Evolutionary conservation across 352 stramenopile species (phyloP).

Genomic region (Pythium coloratum): DNA sequence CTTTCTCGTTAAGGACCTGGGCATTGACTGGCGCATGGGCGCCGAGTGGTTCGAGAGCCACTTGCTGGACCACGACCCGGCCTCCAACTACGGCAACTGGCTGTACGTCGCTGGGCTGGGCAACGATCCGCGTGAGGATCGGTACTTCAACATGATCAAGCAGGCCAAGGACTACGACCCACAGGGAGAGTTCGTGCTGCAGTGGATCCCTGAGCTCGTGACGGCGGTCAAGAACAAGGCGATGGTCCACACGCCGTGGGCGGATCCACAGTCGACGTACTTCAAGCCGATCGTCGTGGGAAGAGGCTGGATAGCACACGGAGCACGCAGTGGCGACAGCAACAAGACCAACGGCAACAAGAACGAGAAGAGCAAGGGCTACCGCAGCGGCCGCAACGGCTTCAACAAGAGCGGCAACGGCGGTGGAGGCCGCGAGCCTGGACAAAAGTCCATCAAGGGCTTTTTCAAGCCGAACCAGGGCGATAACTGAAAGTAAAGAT

Average conservation of each 20-base stretch:
- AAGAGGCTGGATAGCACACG: slow-evolving; percentile 17
- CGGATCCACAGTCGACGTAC: slow-evolving; percentile 15
- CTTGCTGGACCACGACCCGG: slow-evolving; percentile 21
- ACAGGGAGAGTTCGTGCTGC: slow-evolving; percentile 16
- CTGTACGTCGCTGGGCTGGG: slow-evolving; percentile 20
- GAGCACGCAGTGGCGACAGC: slow-evolving; percentile 7
- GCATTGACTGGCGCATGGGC: slow-evolving; percentile 17
- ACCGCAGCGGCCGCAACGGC: slow-evolving; percentile 17
- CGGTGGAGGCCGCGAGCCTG: neutral
- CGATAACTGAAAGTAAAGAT: neutral
- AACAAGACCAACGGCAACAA: slow-evolving; percentile 21
- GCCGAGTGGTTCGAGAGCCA: slow-evolving; percentile 25
- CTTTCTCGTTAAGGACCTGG: slow-evolving; percentile 19
- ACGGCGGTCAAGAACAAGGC: slow-evolving; percentile 11
- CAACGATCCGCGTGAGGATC: slow-evolving; percentile 19
- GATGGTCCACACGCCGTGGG: slow-evolving; percentile 21
- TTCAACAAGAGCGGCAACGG: slow-evolving; percentile 5
- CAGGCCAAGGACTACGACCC: slow-evolving; percentile 27
- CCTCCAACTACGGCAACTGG: slow-evolving; percentile 25
- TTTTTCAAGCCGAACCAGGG: slow-evolving; percentile 5
- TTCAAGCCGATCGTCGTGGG: slow-evolving; percentile 15
- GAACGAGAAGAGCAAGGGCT: slow-evolving; percentile 25
- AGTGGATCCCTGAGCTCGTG: slow-evolving; percentile 17
- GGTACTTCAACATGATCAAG: slow-evolving; percentile 29
- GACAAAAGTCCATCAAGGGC: slow-evolving; percentile 12